phyloP scores from a whole-genome alignment of 2,329 filamentous ascomycete species.

The Myriosclerotinia duriaeana region DNA sequence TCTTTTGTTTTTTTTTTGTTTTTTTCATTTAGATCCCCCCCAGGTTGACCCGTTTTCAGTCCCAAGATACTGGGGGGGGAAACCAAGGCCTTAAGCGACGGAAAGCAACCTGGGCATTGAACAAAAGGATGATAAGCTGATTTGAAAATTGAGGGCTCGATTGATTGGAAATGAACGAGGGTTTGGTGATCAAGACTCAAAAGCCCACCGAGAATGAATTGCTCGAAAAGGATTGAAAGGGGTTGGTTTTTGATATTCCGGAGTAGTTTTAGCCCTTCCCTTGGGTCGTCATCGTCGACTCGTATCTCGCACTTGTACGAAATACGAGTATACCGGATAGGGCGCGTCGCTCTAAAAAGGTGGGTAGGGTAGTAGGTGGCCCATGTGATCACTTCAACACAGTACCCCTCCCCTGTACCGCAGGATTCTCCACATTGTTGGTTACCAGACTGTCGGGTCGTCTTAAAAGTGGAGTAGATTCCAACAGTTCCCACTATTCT shows the following conservation, averaged over 20 bases:
- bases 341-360: slow-evolving; percentile 7
- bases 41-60: background rate
- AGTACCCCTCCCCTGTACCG: slow-evolving; percentile 6
- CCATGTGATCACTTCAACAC: slow-evolving; percentile 13
- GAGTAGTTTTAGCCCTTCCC: background rate
- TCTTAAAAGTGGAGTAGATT: slow-evolving; percentile 13
- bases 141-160: background rate
- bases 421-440: slow-evolving; percentile 5
- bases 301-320: background rate
- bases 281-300: background rate
- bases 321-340: slow-evolving; percentile 2
- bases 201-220: background rate
- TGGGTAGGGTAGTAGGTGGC: slow-evolving; percentile 8
- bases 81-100: background rate
- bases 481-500: slow-evolving; percentile 2
- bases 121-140: background rate
- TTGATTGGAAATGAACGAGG: background rate
- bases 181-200: background rate
- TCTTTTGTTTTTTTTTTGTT: background rate
- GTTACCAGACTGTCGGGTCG: slow-evolving; percentile 17
- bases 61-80: background rate
- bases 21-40: background rate
- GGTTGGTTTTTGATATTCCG: background rate
- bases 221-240: background rate
- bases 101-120: background rate